Evolutionary conservation across 1,139 yeast genomes (phyloP), one percentile per base, ranked within the genome.

Genomic region (Saccharomyces hybrid): DNA sequence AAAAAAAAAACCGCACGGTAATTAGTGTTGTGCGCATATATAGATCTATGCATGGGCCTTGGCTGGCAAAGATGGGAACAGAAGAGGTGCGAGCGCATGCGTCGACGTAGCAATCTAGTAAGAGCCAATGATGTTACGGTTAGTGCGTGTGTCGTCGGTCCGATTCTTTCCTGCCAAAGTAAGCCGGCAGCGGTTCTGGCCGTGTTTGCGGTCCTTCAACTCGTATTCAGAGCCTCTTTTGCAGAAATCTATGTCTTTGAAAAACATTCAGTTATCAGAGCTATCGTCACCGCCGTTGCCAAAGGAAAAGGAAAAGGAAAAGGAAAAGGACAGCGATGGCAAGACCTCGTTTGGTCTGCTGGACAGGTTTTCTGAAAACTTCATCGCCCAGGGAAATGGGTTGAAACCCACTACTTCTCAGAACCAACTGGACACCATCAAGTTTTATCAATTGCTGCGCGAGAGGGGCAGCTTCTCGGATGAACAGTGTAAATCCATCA

Each of bases 401-500:
- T 51, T 62, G 50, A 61, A 60, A 53, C 64, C 68, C 1, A 66
- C 72, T 1, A 57, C 59, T 3, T 70, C 71, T 7, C 67, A 55
- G 23, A 59, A 59, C 27, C 63, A 63, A 48, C 11, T 62, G 1
- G 61, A 60, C 49, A 57, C 63, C 1, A 50, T 57, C 53, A 28
- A 50, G 26, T 50, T 58, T 3, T 53, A 52, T 42, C 29, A 58
- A 5, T 31, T 53, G 8, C 47, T 62, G 14, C 28, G 16, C 1
- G 49, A 47, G 9, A 53, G 56, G 31, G 55, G 32, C 2, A 84
- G 84, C 1, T 84, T 84, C 61, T 77, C 79, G 0, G 73, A 75
- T 0, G 61, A 64, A 8, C 88, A 86, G 65, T 74, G 85, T 26
- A 81, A 79, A 55, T 71, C 77, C 14, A 71, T 85, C 1, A 72